Evolutionary conservation across 495 filamentous ascomycete genomes (phyloP).

Genomic region (Aeminium ludgeri): DNA sequence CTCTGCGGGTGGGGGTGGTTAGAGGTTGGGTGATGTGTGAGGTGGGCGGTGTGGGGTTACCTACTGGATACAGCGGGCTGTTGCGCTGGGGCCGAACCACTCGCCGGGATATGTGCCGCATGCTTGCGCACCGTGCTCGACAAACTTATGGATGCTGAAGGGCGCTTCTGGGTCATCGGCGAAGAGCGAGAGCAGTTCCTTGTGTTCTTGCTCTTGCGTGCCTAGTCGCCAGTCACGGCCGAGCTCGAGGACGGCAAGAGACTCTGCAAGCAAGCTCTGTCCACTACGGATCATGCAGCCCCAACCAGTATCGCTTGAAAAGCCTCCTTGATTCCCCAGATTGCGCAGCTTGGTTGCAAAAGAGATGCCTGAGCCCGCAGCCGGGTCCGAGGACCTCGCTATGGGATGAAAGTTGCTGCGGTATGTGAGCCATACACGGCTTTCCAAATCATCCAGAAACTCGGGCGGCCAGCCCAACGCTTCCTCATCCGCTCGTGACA

Average conservation of each 20-base stretch:
- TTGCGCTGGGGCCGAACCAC: constrained; percentile 98
- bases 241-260: constrained; percentile 49
- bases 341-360: constrained; percentile 71
- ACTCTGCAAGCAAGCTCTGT: constrained; percentile 81
- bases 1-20: constrained; percentile 35
- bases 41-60: constrained; percentile 20
- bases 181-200: constrained; percentile 61
- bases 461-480: constrained; percentile 59
- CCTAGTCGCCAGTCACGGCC: constrained; percentile 83
- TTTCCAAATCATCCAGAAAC: constrained; percentile 88
- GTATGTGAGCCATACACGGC: constrained; percentile 92
- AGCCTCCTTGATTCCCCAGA: constrained; percentile 62
- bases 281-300: constrained; percentile 98
- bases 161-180: constrained; percentile 73
- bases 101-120: constrained; percentile 93
- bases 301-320: constrained; percentile 91
- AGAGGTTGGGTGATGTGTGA: neutral
- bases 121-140: constrained; percentile 66
- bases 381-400: constrained; percentile 54
- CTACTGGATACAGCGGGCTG: constrained; percentile 88
- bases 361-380: constrained; percentile 57
- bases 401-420: constrained; percentile 75
- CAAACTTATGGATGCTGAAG: constrained; percentile 92
- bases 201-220: constrained; percentile 43
- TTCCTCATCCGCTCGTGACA: constrained; percentile 12